Conservation (phyloP, 2,329 filamentous ascomycete genomes). For the Didymella pomorum region DNA sequence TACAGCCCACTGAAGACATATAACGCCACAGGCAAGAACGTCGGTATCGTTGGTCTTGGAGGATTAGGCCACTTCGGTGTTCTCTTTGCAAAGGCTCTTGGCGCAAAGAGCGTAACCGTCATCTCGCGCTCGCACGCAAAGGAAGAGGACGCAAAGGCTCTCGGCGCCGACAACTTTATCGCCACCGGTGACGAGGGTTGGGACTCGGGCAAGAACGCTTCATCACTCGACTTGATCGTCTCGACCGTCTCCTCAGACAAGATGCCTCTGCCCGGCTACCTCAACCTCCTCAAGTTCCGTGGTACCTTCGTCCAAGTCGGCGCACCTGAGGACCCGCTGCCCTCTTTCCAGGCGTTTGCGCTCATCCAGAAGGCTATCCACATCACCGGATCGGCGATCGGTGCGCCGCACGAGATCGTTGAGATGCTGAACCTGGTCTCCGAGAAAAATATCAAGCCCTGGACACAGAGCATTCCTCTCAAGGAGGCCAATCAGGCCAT, state of each 20-base stretch:
- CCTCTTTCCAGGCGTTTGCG: slow-evolving; percentile 61
- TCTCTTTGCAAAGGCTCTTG: slow-evolving; percentile 74
- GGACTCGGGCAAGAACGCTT: slow-evolving; percentile 64
- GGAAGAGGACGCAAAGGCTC: slow-evolving; percentile 65
- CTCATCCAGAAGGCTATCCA: slow-evolving; percentile 52
- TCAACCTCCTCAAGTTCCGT: slow-evolving; percentile 65
- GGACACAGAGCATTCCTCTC: slow-evolving; percentile 69
- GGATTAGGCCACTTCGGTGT: slow-evolving; percentile 77
- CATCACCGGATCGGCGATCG: slow-evolving; percentile 37
- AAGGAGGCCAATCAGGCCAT: slow-evolving; percentile 63
- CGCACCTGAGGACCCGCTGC: slow-evolving; percentile 63
- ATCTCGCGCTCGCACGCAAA: slow-evolving; percentile 69
- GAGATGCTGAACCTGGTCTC: slow-evolving; percentile 64
- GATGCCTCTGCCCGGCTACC: slow-evolving; percentile 67
- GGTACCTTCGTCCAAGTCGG: slow-evolving; percentile 73
- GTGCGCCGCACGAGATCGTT: slow-evolving; percentile 33
- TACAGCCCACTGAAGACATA: slow-evolving; percentile 80
- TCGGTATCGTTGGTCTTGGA: slow-evolving; percentile 76
- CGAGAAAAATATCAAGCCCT: slow-evolving; percentile 65
- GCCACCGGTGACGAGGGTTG: slow-evolving; percentile 65
- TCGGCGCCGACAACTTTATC: slow-evolving; percentile 69
- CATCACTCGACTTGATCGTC: slow-evolving; percentile 66
- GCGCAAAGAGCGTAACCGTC: slow-evolving; percentile 70
- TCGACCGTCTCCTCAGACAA: slow-evolving; percentile 60
- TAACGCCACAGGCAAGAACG: slow-evolving; percentile 78